phyloP scores from a whole-genome alignment of 2,329 filamentous ascomycete genomes.

The Botryotinia convoluta region DNA sequence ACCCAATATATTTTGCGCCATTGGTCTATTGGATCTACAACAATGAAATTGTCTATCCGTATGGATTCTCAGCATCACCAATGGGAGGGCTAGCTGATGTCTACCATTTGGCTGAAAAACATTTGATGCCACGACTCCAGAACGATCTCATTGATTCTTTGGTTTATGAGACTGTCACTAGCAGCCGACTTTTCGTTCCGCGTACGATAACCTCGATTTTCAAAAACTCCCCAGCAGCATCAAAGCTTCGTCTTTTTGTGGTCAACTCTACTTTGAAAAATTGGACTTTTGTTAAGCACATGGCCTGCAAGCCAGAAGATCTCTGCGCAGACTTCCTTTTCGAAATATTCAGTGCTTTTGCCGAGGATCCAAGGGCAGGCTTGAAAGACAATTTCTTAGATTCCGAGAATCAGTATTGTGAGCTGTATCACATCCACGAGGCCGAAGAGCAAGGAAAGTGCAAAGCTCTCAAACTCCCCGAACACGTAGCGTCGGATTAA shows the following conservation, averaged over 20 bases:
- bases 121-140: background rate
- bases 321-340: background rate
- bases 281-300: background rate
- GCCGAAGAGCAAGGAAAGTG: background rate
- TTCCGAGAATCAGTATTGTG: background rate
- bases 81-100: fast-evolving
- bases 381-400: background rate
- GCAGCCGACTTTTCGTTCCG: fast-evolving
- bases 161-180: background rate
- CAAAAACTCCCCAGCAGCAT: background rate
- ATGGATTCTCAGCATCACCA: no score
- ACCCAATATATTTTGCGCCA: background rate
- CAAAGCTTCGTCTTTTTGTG: background rate
- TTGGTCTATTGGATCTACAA: slow-evolving; percentile 14
- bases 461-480: background rate
- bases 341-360: background rate
- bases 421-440: background rate
- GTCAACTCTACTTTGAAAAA: background rate
- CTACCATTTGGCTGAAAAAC: background rate
- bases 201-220: fast-evolving
- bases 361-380: background rate
- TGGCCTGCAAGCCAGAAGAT: background rate
- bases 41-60: background rate
- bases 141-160: slow-evolving; percentile 4
- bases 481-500: background rate